Conservation (phyloP, 2,329 filamentous ascomycete genomes). For the Capronia coronata region DNA sequence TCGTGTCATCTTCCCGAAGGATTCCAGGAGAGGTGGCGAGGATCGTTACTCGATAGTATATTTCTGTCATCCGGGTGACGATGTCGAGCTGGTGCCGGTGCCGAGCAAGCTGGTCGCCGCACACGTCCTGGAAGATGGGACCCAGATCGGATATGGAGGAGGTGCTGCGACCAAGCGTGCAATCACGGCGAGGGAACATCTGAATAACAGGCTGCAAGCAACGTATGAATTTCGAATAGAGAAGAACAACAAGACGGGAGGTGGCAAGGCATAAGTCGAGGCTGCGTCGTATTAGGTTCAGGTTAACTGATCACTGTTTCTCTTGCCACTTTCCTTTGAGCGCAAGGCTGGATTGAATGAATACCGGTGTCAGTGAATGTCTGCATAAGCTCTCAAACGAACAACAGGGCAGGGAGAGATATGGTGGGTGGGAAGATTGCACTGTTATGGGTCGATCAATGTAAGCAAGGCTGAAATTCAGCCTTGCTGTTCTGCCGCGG, state of each 20-base stretch:
- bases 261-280: not conserved
- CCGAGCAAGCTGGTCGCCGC: constrained; percentile 47
- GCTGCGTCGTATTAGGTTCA: too few relatives aligned
- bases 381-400: too few relatives aligned
- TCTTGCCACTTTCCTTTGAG: not conserved
- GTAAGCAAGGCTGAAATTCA: not conserved
- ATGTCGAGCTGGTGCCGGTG: constrained; percentile 49
- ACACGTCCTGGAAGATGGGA: constrained; percentile 30
- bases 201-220: constrained; percentile 51
- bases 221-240: constrained; percentile 47
- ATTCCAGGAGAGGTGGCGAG: constrained; percentile 35
- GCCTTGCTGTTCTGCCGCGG: not conserved
- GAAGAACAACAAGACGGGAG: constrained; percentile 8
- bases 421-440: too few relatives aligned
- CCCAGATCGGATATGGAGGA: constrained; percentile 39
- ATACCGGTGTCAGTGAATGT: too few relatives aligned
- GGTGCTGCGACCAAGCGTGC: constrained; percentile 36
- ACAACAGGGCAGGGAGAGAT: too few relatives aligned
- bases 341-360: too few relatives aligned
- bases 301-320: too few relatives aligned
- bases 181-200: constrained; percentile 54
- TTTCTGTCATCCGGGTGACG: constrained; percentile 57
- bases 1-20: constrained; percentile 66
- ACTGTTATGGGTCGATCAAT: too few relatives aligned
- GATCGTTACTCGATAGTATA: constrained; percentile 56